Evolutionary conservation across 2,329 filamentous ascomycete species (phyloP), one percentile per base, ranked within the genome.

Genomic region (Verruconis gallopava): DNA sequence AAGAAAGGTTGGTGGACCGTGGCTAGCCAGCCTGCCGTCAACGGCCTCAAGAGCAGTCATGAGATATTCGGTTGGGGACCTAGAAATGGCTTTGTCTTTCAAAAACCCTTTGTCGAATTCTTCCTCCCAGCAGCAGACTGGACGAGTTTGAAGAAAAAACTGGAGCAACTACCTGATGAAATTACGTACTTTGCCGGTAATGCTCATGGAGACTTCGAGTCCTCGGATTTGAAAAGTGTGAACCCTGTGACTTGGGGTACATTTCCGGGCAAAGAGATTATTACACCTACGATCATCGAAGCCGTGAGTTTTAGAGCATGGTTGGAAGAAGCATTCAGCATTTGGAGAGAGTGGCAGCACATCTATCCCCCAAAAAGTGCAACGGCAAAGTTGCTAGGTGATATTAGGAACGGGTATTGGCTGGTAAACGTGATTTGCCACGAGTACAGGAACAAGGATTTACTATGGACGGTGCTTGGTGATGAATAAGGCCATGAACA

Each of bases 241-340:
- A 95, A 96, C 55, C 86, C 89, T 0, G 91, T 98, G 2, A 98
- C 91, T 0, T 96, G 89, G 89, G 89, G 89, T 40, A 85, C 86
- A 1, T 96, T 96, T 63, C 81, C 84, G 0, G 85, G 85, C 33
- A 95, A 95, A 64, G 89, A 96, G 48, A 96, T 96, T 55, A 75
- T 93, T 44, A 93, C 88, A 17, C 89, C 89, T 3, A 96, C 89
- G 2, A 96, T 96, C 55, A 93, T 96, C 53, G 89, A 96, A 59
- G 84, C 88, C 51, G 85, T 94, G 40, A 91, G 83, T 57, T 96
- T 96, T 70, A 73, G 78, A 47, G 85, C 88, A 5, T 98, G 91
- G 91, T 75, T 78, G 44, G 91, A 96, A 56, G 91, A 98, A 68
- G 89, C 91, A 1, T 98, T 91, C 65, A 81, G 81, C 21, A 94